Conservation (phyloP, 331 rosid genomes). For the Pyrus hybrid region DNA sequence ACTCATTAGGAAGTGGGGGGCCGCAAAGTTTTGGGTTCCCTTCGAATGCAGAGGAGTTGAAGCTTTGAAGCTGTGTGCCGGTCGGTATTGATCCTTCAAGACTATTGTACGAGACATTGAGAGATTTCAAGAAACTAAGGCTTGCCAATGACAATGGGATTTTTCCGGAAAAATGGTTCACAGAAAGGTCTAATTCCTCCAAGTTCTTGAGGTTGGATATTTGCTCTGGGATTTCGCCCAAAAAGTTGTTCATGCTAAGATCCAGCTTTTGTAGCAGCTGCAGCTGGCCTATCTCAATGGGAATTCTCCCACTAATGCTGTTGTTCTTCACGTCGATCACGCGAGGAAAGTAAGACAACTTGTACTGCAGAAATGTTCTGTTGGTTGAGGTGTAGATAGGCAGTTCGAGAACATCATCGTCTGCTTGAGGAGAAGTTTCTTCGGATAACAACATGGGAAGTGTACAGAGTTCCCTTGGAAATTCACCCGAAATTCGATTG, state of each 20-base stretch:
- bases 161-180: not conserved
- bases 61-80: constrained; percentile 3
- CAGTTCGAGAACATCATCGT: not conserved
- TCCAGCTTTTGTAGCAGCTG: not conserved
- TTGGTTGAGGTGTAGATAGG: not conserved
- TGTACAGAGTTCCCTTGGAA: not conserved
- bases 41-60: not conserved
- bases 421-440: not conserved
- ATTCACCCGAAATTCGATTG: not conserved
- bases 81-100: not conserved
- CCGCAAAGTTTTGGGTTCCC: not conserved
- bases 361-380: not conserved
- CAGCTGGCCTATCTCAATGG: not conserved
- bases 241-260: not conserved
- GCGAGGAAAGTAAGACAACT: not conserved
- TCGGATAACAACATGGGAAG: not conserved
- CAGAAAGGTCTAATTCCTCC: not conserved
- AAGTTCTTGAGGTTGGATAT: not conserved
- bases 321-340: not conserved
- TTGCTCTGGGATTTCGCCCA: not conserved
- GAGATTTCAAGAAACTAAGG: not conserved
- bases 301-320: not conserved
- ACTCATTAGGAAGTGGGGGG: not conserved
- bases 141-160: not conserved
- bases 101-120: not conserved